Evolutionary conservation across 805 yeast species (phyloP).

Genomic region (Candida berthetii): DNA sequence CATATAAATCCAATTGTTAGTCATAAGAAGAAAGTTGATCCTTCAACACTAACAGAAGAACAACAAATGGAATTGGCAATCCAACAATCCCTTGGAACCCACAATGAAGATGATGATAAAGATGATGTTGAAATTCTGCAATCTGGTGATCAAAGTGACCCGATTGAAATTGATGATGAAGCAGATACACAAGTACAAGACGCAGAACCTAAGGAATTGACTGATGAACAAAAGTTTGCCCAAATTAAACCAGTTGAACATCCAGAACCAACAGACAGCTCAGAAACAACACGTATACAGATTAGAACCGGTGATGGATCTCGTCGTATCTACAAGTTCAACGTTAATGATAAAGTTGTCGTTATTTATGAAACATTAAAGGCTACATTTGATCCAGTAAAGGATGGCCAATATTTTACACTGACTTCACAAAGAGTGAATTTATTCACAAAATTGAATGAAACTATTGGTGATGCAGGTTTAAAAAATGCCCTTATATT

Average conservation of each 20-base stretch:
- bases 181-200: constrained; percentile 7
- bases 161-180: constrained; percentile 17
- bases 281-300: constrained; percentile 68
- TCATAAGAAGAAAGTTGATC: constrained; percentile 56
- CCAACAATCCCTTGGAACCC: constrained; percentile 46
- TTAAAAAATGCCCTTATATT: constrained; percentile 76
- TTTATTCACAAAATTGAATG: constrained; percentile 44
- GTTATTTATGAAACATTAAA: constrained; percentile 65
- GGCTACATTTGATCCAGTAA: constrained; percentile 38
- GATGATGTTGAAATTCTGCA: constrained; percentile 14
- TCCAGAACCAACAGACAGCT: constrained; percentile 47
- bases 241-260: constrained; percentile 44
- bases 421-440: constrained; percentile 54
- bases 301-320: constrained; percentile 87
- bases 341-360: constrained; percentile 48
- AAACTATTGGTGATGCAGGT: constrained; percentile 67
- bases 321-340: constrained; percentile 68
- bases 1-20: constrained; percentile 60
- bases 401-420: constrained; percentile 40
- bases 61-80: constrained; percentile 78
- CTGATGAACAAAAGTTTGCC: constrained; percentile 40
- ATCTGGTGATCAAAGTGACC: constrained; percentile 11
- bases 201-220: constrained; percentile 15
- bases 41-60: constrained; percentile 67
- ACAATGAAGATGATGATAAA: constrained; percentile 18